Conservation (phyloP, 331 rosid species). For the Prunus yedoensis region DNA sequence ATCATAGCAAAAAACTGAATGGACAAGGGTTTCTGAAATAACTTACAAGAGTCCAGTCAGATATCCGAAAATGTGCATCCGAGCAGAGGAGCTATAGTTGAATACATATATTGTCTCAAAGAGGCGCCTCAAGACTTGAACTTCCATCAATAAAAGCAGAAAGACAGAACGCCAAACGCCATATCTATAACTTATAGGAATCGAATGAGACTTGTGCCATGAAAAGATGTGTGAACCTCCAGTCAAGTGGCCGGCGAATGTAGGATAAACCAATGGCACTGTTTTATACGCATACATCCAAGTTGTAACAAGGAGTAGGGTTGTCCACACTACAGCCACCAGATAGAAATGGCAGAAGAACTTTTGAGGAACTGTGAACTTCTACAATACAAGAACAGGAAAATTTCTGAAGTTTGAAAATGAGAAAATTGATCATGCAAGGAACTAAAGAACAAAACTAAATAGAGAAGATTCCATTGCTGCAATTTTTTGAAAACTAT, state of each 20-base stretch:
- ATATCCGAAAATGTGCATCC: slow-evolving; percentile 85
- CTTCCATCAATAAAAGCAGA: slow-evolving; percentile 76
- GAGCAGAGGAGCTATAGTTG: slow-evolving; percentile 76
- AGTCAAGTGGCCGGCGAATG: slow-evolving; percentile 53
- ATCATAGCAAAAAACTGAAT: slow-evolving; percentile 14
- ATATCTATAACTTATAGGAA: slow-evolving; percentile 33
- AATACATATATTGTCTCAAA: slow-evolving; percentile 63
- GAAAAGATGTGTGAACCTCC: slow-evolving; percentile 57
- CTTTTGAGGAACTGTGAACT: slow-evolving; percentile 77
- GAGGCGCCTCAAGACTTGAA: slow-evolving; percentile 71
- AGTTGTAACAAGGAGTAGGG: slow-evolving; percentile 63
- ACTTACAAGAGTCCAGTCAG: slow-evolving; percentile 84
- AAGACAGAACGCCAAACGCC: slow-evolving; percentile 67
- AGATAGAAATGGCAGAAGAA: slow-evolving; percentile 72
- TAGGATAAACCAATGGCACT: slow-evolving; percentile 46
- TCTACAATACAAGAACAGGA: slow-evolving; percentile 41
- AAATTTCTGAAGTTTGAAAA: background rate
- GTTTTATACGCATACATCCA: slow-evolving; percentile 60
- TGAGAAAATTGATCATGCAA: background rate
- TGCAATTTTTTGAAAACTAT: no score
- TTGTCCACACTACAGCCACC: slow-evolving; percentile 72
- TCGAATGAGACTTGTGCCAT: slow-evolving; percentile 34
- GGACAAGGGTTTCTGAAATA: slow-evolving; percentile 11
- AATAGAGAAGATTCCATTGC: background rate
- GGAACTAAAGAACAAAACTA: background rate